phyloP scores from a whole-genome alignment of 495 filamentous ascomycete genomes.

The Xylaria grammica region DNA sequence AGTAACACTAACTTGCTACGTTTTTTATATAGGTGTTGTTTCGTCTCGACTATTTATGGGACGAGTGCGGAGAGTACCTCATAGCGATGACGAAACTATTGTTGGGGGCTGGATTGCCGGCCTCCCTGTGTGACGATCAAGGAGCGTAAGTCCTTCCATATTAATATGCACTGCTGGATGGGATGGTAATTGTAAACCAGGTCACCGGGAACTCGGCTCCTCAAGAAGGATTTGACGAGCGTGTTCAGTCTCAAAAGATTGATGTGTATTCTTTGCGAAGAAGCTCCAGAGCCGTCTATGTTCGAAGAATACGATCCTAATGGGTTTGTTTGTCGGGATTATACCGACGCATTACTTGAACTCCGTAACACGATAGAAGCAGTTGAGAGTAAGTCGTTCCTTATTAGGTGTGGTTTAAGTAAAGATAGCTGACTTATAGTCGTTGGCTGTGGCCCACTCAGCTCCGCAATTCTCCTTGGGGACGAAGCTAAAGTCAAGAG shows the following conservation, averaged over 20 bases:
- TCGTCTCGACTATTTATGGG: background rate
- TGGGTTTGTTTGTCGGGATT: background rate
- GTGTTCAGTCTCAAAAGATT: background rate
- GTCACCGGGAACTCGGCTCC: slow-evolving; percentile 1
- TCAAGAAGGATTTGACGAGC: background rate
- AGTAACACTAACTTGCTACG: background rate
- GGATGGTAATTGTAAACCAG: background rate
- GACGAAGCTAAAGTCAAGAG: background rate
- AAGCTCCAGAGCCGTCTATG: background rate
- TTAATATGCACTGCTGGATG: background rate
- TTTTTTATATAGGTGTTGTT: background rate
- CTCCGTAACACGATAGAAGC: background rate
- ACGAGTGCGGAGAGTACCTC: background rate
- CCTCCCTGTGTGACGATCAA: background rate
- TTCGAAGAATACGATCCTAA: background rate
- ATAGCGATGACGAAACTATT: slow-evolving; percentile 1
- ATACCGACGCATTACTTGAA: background rate
- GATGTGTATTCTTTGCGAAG: background rate
- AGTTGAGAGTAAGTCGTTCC: background rate
- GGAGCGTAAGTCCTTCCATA: background rate
- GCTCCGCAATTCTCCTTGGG: background rate
- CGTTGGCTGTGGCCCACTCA: slow-evolving; percentile 1
- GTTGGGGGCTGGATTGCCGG: background rate
- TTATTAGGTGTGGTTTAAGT: background rate
- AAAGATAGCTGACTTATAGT: background rate